Base-by-base conservation (phyloP, 2,329 filamentous ascomycete genomes). In the Ophiostoma novo-ulmi region DNA sequence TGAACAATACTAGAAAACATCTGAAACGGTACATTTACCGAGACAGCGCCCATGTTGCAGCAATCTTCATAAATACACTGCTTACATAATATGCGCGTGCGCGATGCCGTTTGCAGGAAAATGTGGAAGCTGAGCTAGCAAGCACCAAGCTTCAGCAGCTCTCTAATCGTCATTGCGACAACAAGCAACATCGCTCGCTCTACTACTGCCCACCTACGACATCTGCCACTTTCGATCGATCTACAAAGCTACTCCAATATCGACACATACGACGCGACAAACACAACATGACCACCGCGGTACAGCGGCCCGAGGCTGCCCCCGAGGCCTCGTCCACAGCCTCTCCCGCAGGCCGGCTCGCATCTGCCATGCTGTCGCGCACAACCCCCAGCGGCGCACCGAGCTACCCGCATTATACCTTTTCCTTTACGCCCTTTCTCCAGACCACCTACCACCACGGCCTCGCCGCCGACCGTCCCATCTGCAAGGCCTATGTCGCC, bases 371-470 rank as follows among this genome's bases (percentile, higher is more conserved):
- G 26, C 67, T 69, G 41, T 44, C 70, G 39, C 70, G 70, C 52
- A 36, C 44, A 20, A 35, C 61, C 10, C n/a, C 70, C 63, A 41
- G 64, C 52, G 55, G 68, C 80, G 79, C 81, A 71, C 80, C 84
- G 5, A 64, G 83, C 61, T 64, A 64, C 35, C 61, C 84, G 5
- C 76, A 79, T 72, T 91, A 92, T 82, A 87, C 83, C 75, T 97
- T 97, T 84, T 87, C 87, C 79, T 97, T 97, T 85, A 89, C 88
- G 41, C 90, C 92, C 66, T 97, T 97, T 82, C 88, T 97, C 52
- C 90, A 90, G 74, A 84, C 88, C 73, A 93, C 91, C 75, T 93
- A 95, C 80, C 89, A 93, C 73, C 94, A 96, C 80, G 91, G 91
- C 74, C 89, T 97, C 69, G 88, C 92, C 31, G 87, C 90, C 52